Evolutionary conservation across 352 stramenopile genomes (phyloP), one percentile per base, ranked within the genome.

Genomic region (Lagenidium sp.): DNA sequence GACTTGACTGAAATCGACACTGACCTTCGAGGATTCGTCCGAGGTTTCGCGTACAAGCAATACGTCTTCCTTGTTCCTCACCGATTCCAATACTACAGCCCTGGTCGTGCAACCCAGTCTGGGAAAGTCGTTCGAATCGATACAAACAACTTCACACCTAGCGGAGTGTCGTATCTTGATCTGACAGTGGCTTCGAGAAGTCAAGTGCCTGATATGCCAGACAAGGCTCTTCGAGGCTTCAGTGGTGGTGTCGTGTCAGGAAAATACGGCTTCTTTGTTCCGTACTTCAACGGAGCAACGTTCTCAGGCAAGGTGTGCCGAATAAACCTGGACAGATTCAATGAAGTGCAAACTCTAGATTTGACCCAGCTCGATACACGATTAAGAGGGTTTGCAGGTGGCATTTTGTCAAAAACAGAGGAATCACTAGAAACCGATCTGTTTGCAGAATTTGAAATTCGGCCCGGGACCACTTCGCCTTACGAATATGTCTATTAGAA

Each of bases 181-280:
- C 55, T 91, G 11, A 41, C 78, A 6, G 57, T 53, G 1, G 48
- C 73, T 4, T 36, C 64, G 6, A 68, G 78, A 4, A 85, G 70
- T 41, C 78, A 91, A 40, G 78, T 91, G 2, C 75, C 78, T 0
- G 58, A 87, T 21, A 57, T 78, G 12, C 58, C 76, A 1, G 75
- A 87, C 29, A 50, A 51, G 20, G 65, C 75, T 6, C 49, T 91
- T 0, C 64, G 78, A 12, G 78, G 78, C n/a, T 91, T 91, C 40
- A 62, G 50, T 18, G 71, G 68, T 4, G 78, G 73, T 23, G 54
- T 83, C 7, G 76, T 75, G 0, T 88, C 78, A 2, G 78, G 78
- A 19, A 84, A 88, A 47, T 91, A 88, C 44, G 78, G 71, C 6
- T 86, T 85, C 50, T 85, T 91, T 42, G 60, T 85, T 20, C 78